These are phyloP conservation scores for Conticribra weissflogii DNA, from an alignment of 108 stramenopile genomes.

Conservation along the genomic window DNA sequence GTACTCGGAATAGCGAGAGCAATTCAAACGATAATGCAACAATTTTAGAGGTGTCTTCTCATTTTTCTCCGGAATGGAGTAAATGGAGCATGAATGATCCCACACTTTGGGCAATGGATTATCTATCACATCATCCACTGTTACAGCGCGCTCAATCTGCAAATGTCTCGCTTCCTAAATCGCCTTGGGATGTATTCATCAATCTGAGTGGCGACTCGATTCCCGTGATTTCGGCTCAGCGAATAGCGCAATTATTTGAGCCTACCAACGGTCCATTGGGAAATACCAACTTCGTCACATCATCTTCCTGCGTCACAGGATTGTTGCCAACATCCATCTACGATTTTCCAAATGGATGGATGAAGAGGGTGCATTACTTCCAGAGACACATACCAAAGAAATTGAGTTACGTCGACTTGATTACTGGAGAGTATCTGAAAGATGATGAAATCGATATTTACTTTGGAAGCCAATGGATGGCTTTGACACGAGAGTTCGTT, in stretches of 20 bases:
- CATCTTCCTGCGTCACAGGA: slow-evolving; percentile 80
- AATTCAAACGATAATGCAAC: slow-evolving; percentile 7
- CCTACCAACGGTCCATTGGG: slow-evolving; percentile 53
- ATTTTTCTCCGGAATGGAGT: slow-evolving; percentile 67
- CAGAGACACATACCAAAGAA: slow-evolving; percentile 38
- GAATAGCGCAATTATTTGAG: slow-evolving; percentile 61
- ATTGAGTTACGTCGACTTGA: slow-evolving; percentile 54
- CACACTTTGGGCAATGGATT: slow-evolving; percentile 81
- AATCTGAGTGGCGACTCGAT: slow-evolving; percentile 85
- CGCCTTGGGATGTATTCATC: slow-evolving; percentile 79
- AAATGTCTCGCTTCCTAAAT: slow-evolving; percentile 37
- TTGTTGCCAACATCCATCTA: slow-evolving; percentile 72
- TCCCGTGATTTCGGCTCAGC: slow-evolving; percentile 66
- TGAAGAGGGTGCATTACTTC: slow-evolving; percentile 86
- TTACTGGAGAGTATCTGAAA: slow-evolving; percentile 38
- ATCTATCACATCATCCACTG: slow-evolving; percentile 30
- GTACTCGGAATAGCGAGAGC: slow-evolving; percentile 7
- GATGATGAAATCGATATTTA: slow-evolving; percentile 53
- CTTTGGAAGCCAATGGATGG: slow-evolving; percentile 93
- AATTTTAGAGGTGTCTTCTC: slow-evolving; percentile 43
- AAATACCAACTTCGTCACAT: slow-evolving; percentile 82
- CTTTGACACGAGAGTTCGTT: slow-evolving; percentile 73
- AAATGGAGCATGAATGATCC: slow-evolving; percentile 90
- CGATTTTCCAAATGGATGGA: slow-evolving; percentile 78
- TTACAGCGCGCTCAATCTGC: too few relatives aligned